Base-by-base conservation (phyloP, 208 protist species). In the Naegleria fowleri region DNA sequence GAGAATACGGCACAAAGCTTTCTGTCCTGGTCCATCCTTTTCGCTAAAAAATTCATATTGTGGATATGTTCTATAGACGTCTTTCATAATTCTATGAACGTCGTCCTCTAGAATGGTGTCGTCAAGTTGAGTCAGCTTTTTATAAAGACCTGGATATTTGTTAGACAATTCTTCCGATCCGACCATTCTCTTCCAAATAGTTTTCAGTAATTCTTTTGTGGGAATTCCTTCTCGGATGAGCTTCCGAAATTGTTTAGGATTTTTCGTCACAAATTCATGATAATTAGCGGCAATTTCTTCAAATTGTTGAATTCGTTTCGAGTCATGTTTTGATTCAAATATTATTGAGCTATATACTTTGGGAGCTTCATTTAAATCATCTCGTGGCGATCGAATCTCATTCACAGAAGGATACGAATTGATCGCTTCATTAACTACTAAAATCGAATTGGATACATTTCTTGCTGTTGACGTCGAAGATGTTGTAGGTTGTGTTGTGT, bases 1-100 rank as follows among this genome's bases (percentile, higher is more conserved):
- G 25, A 98, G 93, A 83, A 98, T 95, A 83, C 92, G 86, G 6
- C 94, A 94, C 67, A 98, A 92, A 90, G 93, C 92, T 29, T 88
- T 91, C 93, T 96, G 95, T 13, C 96, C 96, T 19, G 95, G 93
- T 22, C 97, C 96, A 29, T 91, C 75, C 33, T 29, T 87, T 5
- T 90, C 91, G 22, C 90, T 91, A 91, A 98, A 98, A 58, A 95
- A 93, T 15, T 90, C 86, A 90, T 98, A 94, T 0, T 94, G 96
- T 40, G 96, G 96, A 91, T 97, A 97, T 39, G 96, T 98, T 75
- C 96, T 94, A 29, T 93, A 88, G 11, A 98, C 93, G 86, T 98
- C 96, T 33, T 95, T 93, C 58, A 95, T 94, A 94, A 98, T 98
- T 58, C 22, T 67, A 29, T 67, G 55, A 67, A 67, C 55, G 22